Conservation (phyloP, 2,329 filamentous ascomycete species). For the Xylariaceae sp. region DNA sequence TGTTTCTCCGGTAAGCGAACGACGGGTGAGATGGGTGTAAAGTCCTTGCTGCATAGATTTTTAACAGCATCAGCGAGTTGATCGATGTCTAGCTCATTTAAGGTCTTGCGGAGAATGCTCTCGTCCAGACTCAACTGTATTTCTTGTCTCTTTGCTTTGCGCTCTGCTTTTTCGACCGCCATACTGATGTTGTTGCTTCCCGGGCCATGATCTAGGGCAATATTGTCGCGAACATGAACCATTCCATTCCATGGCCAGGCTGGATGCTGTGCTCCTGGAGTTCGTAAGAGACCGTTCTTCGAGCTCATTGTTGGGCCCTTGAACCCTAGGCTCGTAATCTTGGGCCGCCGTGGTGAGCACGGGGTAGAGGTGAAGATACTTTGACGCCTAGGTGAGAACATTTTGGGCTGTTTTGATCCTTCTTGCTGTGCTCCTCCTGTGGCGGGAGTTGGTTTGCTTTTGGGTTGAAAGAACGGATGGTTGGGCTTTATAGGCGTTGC, state of each 20-base stretch:
- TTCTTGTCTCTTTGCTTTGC: constrained; percentile 49
- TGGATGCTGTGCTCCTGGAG: constrained; percentile 63
- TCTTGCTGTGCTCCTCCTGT: constrained; percentile 20
- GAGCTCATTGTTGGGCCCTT: too few relatives aligned
- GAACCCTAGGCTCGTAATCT: too few relatives aligned
- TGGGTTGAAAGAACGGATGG: constrained; percentile 67
- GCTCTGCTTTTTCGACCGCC: constrained; percentile 18
- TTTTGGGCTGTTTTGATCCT: constrained; percentile 24
- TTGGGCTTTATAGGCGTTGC: constrained; percentile 16
- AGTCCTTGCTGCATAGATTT: constrained; percentile 37
- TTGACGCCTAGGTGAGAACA: constrained; percentile 31
- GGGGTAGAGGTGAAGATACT: constrained; percentile 52
- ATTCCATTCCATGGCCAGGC: constrained; percentile 68
- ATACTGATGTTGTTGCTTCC: not conserved
- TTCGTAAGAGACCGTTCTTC: constrained; percentile 47
- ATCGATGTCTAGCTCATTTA: constrained; percentile 38
- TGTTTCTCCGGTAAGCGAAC: constrained; percentile 53
- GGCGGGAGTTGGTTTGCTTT: constrained; percentile 33
- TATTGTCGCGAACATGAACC: constrained; percentile 56
- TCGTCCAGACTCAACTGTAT: constrained; percentile 40
- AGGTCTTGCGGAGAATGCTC: constrained; percentile 37
- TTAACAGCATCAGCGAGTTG: constrained; percentile 31
- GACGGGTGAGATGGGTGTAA: constrained; percentile 42
- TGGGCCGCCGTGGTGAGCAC: constrained; percentile 45
- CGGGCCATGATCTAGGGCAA: not conserved